Evolutionary conservation across 805 yeast genomes (phyloP).

Genomic region (Suhomyces sp.): DNA sequence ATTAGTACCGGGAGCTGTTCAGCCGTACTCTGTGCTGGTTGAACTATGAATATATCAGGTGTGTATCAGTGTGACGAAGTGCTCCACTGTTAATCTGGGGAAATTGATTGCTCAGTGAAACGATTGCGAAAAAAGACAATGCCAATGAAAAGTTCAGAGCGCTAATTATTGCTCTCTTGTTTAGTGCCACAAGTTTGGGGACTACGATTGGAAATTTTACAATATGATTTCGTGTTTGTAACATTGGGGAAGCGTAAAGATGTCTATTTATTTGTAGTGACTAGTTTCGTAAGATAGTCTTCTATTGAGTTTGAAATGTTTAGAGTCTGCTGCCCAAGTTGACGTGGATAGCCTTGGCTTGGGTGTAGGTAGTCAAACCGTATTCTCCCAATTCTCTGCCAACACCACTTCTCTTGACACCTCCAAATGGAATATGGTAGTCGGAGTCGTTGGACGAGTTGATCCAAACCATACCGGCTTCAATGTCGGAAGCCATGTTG

Average conservation of each 20-base stretch:
- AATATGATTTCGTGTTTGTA: background rate
- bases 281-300: background rate
- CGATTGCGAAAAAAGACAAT: background rate
- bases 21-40: background rate
- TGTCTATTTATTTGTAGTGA: background rate
- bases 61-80: too few relatives aligned
- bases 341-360: constrained; percentile 42
- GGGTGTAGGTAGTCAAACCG: constrained; percentile 34
- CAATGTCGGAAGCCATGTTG: constrained; percentile 50
- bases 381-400: constrained; percentile 40
- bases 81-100: background rate
- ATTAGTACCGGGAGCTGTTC: background rate
- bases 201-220: too few relatives aligned
- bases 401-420: constrained; percentile 40
- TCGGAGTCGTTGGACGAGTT: constrained; percentile 46
- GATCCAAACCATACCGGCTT: constrained; percentile 47
- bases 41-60: too few relatives aligned
- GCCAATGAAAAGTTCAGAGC: background rate
- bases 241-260: background rate
- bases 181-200: too few relatives aligned
- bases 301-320: background rate
- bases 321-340: constrained; percentile 50
- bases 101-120: background rate
- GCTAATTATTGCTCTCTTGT: background rate
- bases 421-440: constrained; percentile 39